Conservation (phyloP, 768 basidiomycete species). For the Xerocomus spinulosus region DNA sequence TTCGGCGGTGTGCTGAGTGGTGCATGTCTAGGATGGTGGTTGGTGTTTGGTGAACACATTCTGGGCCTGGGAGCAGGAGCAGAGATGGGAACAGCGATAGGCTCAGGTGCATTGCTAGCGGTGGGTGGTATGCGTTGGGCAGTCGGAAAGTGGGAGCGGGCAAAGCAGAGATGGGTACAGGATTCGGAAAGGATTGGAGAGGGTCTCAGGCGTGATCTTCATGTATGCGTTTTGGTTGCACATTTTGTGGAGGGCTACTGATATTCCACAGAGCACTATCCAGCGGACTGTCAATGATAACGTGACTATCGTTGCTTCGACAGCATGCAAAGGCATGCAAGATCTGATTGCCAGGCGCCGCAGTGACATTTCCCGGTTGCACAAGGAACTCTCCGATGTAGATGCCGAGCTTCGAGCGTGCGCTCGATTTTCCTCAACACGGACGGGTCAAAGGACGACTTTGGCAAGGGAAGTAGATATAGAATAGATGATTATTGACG, state of each 20-base stretch:
- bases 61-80: constrained; percentile 35
- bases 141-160: constrained; percentile 63
- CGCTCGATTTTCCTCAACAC: constrained; percentile 6
- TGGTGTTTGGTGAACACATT: constrained; percentile 37
- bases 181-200: constrained; percentile 61
- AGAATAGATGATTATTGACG: constrained; percentile 12
- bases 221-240: constrained; percentile 35
- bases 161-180: constrained; percentile 61
- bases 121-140: constrained; percentile 55
- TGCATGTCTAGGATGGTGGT: constrained; percentile 54
- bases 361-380: constrained; percentile 41
- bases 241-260: constrained; percentile 1
- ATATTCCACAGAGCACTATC: constrained; percentile 39
- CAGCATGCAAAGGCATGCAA: constrained; percentile 44
- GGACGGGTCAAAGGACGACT: background rate
- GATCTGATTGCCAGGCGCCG: constrained; percentile 39
- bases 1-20: constrained; percentile 47
- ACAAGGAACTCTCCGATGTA: constrained; percentile 40
- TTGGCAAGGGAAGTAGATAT: constrained; percentile 2
- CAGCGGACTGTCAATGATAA: constrained; percentile 46
- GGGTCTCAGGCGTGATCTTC: constrained; percentile 60
- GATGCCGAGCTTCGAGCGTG: constrained; percentile 30
- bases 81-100: constrained; percentile 55
- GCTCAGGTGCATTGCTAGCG: constrained; percentile 51
- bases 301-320: constrained; percentile 48